Conservation (phyloP, 441 rosid species). For the Pelargonium cotyledonis region DNA sequence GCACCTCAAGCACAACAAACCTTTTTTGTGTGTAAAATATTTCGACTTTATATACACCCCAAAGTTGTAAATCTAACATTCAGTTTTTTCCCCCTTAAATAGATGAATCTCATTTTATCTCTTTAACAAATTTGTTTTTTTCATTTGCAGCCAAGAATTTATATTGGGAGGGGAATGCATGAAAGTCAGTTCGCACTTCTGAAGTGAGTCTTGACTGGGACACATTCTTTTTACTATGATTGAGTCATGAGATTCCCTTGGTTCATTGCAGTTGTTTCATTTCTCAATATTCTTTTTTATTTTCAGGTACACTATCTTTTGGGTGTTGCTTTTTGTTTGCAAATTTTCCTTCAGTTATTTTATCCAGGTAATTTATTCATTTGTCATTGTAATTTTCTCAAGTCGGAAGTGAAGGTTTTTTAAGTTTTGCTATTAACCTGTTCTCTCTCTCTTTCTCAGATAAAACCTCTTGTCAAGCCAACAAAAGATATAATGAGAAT, state of each 20-base stretch:
- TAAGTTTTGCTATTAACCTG: slow-evolving; percentile 16
- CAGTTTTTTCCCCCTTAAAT: slow-evolving; percentile 49
- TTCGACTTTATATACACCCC: slow-evolving; percentile 71
- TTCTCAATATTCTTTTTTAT: neutral
- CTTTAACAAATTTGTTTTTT: slow-evolving; percentile 20
- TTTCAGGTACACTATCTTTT: slow-evolving; percentile 83
- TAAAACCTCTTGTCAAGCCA: slow-evolving; percentile 85
- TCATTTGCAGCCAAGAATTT: slow-evolving; percentile 78
- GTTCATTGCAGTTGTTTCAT: neutral
- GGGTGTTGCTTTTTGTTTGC: slow-evolving; percentile 55
- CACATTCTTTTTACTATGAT: slow-evolving; percentile 8
- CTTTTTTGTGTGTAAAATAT: neutral
- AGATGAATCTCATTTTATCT: slow-evolving; percentile 15
- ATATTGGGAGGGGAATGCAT: slow-evolving; percentile 97
- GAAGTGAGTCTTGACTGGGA: slow-evolving; percentile 51
- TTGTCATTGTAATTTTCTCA: slow-evolving; percentile 5
- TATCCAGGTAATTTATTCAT: slow-evolving; percentile 26
- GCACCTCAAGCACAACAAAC: neutral
- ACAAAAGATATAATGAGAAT: slow-evolving; percentile 80
- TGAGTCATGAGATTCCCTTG: neutral
- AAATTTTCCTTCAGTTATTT: slow-evolving; percentile 68
- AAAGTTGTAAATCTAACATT: slow-evolving; percentile 59
- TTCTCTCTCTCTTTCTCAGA: slow-evolving; percentile 31
- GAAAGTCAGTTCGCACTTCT: slow-evolving; percentile 90
- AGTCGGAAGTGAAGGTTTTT: neutral